Conservation (phyloP, 768 basidiomycete species). For the Tylopilus vinaceipallidus region DNA sequence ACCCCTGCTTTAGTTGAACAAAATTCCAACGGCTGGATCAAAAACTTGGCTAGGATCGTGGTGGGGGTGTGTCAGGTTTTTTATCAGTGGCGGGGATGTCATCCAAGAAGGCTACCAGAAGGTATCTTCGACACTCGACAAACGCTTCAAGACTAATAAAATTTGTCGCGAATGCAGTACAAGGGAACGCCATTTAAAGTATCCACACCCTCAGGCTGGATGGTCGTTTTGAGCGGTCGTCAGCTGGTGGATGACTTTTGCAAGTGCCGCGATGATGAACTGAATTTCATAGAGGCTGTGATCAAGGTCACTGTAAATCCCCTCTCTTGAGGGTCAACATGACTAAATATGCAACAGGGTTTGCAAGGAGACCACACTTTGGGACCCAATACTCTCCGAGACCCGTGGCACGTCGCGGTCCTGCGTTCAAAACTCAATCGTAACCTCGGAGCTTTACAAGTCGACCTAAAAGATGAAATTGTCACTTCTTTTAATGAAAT, state of each 20-base stretch:
- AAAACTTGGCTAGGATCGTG: slow-evolving; percentile 29
- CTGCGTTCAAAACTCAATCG: slow-evolving; percentile 35
- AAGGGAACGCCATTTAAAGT: slow-evolving; percentile 32
- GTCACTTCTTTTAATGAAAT: slow-evolving; percentile 37
- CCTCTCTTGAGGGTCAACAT: not conserved
- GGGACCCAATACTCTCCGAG: slow-evolving; percentile 25
- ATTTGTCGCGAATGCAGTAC: slow-evolving; percentile 20
- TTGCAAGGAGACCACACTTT: slow-evolving; percentile 39
- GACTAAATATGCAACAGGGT: slow-evolving; percentile 21
- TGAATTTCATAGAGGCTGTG: slow-evolving; percentile 34
- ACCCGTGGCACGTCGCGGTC: slow-evolving; percentile 32
- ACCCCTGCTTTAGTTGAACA: slow-evolving; percentile 16
- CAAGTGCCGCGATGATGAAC: slow-evolving; percentile 36
- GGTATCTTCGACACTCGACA: slow-evolving; percentile 9
- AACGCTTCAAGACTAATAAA: not conserved
- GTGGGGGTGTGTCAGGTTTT: slow-evolving; percentile 18
- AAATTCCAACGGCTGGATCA: slow-evolving; percentile 32
- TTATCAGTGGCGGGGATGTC: slow-evolving; percentile 19
- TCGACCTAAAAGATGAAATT: slow-evolving; percentile 46
- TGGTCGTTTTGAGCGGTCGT: slow-evolving; percentile 35
- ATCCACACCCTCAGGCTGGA: slow-evolving; percentile 33
- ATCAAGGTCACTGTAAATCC: not conserved
- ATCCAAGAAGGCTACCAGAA: slow-evolving; percentile 34
- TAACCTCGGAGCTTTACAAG: slow-evolving; percentile 37
- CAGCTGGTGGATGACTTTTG: slow-evolving; percentile 39